A percentile compares a stretch with the other conserved stretches of the same genome.
These are phyloP conservation scores for Geotrichum cucujoidarum DNA, from an alignment of 1,139 yeast genomes.

Conservation along the genomic window DNA sequence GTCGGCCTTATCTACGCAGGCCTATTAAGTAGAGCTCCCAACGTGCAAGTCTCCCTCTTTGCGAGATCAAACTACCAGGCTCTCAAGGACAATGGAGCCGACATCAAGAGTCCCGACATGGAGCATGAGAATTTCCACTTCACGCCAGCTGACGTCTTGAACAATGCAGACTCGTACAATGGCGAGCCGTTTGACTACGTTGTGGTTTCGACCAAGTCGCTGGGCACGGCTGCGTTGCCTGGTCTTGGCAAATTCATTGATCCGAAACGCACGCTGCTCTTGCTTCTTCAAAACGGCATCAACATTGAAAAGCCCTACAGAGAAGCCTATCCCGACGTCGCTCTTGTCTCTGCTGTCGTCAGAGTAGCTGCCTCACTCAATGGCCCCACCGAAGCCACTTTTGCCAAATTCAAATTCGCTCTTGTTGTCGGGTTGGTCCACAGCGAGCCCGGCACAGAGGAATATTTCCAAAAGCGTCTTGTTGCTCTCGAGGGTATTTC, in stretches of 20 bases:
- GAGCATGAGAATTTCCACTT: constrained; percentile 5
- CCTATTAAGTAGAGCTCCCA: constrained; percentile 13
- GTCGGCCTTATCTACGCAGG: constrained; percentile 24
- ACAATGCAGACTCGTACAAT: constrained; percentile 11
- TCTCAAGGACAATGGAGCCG: constrained; percentile 20
- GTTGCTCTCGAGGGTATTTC: constrained; percentile 15
- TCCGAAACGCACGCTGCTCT: constrained; percentile 20
- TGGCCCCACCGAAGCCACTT: constrained; percentile 18
- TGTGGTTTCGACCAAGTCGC: constrained; percentile 24
- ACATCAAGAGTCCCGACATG: constrained; percentile 7
- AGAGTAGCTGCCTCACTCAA: constrained; percentile 21
- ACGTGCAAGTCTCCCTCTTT: constrained; percentile 19
- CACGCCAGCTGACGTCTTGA: constrained; percentile 14
- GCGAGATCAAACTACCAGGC: constrained; percentile 26
- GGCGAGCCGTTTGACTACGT: constrained; percentile 25
- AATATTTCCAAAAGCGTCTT: constrained; percentile 3
- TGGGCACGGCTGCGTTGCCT: constrained; percentile 20
- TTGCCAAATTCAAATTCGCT: constrained; percentile 15
- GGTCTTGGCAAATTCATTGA: constrained; percentile 23
- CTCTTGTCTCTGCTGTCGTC: constrained; percentile 25
- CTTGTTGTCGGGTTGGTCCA: constrained; percentile 22
- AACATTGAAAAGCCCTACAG: constrained; percentile 26
- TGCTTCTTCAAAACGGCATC: constrained; percentile 29
- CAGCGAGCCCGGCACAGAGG: constrained; percentile 5
- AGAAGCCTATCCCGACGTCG: constrained; percentile 22